Percentiles rank a stretch among this genome's conserved stretches.
phyloP scores from a whole-genome alignment of 2,329 filamentous ascomycete species.

The Pestalotiopsis sp. region DNA sequence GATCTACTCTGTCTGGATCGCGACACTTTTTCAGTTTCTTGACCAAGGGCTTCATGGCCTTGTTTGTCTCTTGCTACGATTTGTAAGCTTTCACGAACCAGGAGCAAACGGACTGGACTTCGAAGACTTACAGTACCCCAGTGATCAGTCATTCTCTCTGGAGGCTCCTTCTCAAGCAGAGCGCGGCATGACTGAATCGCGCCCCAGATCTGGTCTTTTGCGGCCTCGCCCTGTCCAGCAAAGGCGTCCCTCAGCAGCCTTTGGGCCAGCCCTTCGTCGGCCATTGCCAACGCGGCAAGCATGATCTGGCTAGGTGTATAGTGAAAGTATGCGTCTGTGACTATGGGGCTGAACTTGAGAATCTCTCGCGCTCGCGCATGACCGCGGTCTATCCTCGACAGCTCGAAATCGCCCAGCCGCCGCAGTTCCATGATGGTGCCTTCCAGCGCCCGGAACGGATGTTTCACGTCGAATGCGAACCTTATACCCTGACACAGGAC shows the following conservation, averaged over 20 bases:
- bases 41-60: slow-evolving; percentile 57
- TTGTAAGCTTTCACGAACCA: slow-evolving; percentile 4
- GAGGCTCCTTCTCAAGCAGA: slow-evolving; percentile 57
- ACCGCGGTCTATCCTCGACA: slow-evolving; percentile 54
- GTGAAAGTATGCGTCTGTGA: slow-evolving; percentile 96
- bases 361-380: slow-evolving; percentile 73
- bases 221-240: slow-evolving; percentile 24
- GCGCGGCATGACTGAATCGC: slow-evolving; percentile 51
- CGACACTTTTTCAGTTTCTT: slow-evolving; percentile 73
- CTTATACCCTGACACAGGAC: slow-evolving; percentile 87
- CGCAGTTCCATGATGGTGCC: slow-evolving; percentile 82
- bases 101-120: not conserved
- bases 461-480: slow-evolving; percentile 90
- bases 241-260: slow-evolving; percentile 45
- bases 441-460: slow-evolving; percentile 85
- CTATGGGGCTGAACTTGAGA: slow-evolving; percentile 75
- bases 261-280: slow-evolving; percentile 65
- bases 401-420: slow-evolving; percentile 63
- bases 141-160: slow-evolving; percentile 52
- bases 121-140: slow-evolving; percentile 32
- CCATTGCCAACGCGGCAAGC: slow-evolving; percentile 76
- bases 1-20: slow-evolving; percentile 72
- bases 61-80: slow-evolving; percentile 42
- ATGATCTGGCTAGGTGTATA: slow-evolving; percentile 94
- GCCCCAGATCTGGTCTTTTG: slow-evolving; percentile 47